Base-by-base conservation (phyloP, 2,329 filamentous ascomycete species). In the Ophiostoma ips region DNA sequence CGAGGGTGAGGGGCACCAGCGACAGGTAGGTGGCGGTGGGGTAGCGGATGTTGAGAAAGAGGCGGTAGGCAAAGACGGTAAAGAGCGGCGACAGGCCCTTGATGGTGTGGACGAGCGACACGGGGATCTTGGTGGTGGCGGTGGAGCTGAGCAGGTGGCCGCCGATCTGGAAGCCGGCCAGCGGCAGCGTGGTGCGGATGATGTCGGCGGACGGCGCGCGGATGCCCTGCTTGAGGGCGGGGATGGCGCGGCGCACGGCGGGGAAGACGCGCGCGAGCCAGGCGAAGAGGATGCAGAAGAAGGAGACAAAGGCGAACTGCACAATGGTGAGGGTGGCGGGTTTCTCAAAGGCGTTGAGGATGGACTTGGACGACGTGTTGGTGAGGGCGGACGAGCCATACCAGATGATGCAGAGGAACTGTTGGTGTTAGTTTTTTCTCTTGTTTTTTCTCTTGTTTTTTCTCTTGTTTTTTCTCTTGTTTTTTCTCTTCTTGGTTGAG, bases 281-380 rank as follows among this genome's bases (percentile, higher is more conserved):
- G 7, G 87, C 83, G 53, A 89, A 76, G 48, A 88, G 64, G 24
- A 96, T 63, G 66, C 92, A 98, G 72, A 88, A 92, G 50, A 81
- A 79, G 11, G 87, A 87, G 37, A 98, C 90, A 60, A 95, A 89
- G 51, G 80, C 84, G 68, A 98, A 98, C 71, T 98, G 92, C 48
- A 95, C 74, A 52, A 95, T 74, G 1, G 90, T 96, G 59, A 96
- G 76, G 18, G 90, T 95, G 31, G 92, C 84, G 1, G 90, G 90
- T 66, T 87, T 92, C 52, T 86, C 81, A 57, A 95, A 87, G 40
- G 87, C 85, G 58, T 87, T 95, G 54, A 96, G 73, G 61, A 98
- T 98, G 16, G 90, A 86, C 69, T 98, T 98, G 48, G 92, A 95
- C 21, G 92, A 96, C 2, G 92, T 95, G 64, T 96, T 98, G 55